phyloP scores from a whole-genome alignment of 1,139 yeast species.

The Blastobotrys arbuscula region DNA sequence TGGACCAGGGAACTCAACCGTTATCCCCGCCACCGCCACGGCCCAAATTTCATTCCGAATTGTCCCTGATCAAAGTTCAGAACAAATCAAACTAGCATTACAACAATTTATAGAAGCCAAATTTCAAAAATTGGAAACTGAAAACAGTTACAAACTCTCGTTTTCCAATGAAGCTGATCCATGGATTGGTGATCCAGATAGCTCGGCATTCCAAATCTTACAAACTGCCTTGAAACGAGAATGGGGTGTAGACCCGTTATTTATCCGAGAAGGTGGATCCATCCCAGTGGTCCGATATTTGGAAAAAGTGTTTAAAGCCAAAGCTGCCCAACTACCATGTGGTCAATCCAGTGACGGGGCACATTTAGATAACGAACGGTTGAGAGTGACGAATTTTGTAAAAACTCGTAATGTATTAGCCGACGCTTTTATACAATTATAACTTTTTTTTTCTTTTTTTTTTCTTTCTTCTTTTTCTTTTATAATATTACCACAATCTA shows the following conservation, averaged over 20 bases:
- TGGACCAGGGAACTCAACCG: constrained; percentile 86
- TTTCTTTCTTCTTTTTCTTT: background rate
- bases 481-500: constrained; percentile 10
- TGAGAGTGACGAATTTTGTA: constrained; percentile 70
- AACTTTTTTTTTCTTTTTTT: background rate
- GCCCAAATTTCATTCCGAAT: constrained; percentile 78
- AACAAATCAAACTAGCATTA: constrained; percentile 49
- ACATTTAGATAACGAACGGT: constrained; percentile 80
- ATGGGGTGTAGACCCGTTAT: constrained; percentile 71
- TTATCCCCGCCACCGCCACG: constrained; percentile 75
- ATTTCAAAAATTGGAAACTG: constrained; percentile 48
- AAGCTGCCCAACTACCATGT: constrained; percentile 94
- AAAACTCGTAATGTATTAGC: constrained; percentile 61
- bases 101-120: constrained; percentile 41
- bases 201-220: constrained; percentile 63
- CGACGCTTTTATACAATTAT: constrained; percentile 15
- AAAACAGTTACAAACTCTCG: constrained; percentile 53
- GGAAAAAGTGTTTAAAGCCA: constrained; percentile 73
- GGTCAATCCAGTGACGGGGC: constrained; percentile 96
- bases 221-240: constrained; percentile 52
- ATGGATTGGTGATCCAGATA: constrained; percentile 86
- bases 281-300: constrained; percentile 84
- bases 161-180: constrained; percentile 88
- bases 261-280: constrained; percentile 93
- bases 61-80: constrained; percentile 81